These are phyloP conservation scores for Globisporangium paroecandrum DNA, from an alignment of 352 stramenopile genomes.

Conservation along the genomic window DNA sequence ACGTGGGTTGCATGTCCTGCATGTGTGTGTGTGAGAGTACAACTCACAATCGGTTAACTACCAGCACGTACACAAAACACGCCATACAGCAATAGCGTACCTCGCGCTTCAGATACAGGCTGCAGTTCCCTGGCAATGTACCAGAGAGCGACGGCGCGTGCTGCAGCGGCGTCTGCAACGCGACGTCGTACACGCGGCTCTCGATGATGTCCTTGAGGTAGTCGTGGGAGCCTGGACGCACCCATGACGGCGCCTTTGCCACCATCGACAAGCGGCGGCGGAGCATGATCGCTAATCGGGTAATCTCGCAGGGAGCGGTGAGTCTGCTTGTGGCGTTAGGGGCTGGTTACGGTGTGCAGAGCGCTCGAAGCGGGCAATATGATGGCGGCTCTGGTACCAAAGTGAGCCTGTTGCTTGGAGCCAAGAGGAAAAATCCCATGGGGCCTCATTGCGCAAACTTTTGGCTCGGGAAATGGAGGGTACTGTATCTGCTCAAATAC, in stretches of 20 bases:
- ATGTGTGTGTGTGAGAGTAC: constrained; percentile 11
- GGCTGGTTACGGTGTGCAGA: neutral
- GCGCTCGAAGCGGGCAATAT: neutral
- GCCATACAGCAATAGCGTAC: constrained; percentile 13
- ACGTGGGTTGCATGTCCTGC: constrained; percentile 95
- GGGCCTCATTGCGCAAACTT: constrained; percentile 12
- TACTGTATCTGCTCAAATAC: neutral
- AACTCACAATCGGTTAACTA: neutral
- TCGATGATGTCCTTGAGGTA: constrained; percentile 78
- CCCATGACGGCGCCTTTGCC: constrained; percentile 39
- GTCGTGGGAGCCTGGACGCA: constrained; percentile 65
- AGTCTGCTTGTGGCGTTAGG: neutral
- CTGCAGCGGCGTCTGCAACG: constrained; percentile 67
- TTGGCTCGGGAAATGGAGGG: neutral
- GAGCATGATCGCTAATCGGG: constrained; percentile 26
- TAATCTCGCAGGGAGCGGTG: neutral
- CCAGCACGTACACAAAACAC: neutral
- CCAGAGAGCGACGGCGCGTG: constrained; percentile 53
- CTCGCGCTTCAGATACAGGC: constrained; percentile 92
- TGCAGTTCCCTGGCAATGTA: constrained; percentile 54
- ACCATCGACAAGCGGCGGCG: constrained; percentile 32
- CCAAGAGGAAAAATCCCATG: constrained; percentile 13
- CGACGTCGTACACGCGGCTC: constrained; percentile 84
- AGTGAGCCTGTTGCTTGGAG: constrained; percentile 7
- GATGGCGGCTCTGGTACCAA: neutral